Evolutionary conservation across 1,284 basidiomycete genomes (phyloP).

Genomic region (Apiotrichum brassicae): DNA sequence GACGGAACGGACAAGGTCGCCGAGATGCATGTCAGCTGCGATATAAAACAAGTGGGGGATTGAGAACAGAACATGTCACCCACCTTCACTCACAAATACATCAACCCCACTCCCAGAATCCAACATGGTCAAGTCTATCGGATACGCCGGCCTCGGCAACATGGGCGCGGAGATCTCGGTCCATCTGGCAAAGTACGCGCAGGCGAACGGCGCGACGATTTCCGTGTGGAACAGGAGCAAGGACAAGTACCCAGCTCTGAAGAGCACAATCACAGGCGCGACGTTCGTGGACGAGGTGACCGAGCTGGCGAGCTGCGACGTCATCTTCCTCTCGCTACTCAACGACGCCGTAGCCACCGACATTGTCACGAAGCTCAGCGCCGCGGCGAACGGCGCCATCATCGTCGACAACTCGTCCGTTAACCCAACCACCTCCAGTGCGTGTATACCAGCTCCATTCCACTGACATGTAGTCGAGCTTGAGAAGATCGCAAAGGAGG

Average conservation of each 20-base stretch:
- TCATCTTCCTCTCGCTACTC: constrained; percentile 26
- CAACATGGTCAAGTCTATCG: constrained; percentile 13
- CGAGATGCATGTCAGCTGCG: too few relatives aligned
- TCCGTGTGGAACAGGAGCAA: constrained; percentile 32
- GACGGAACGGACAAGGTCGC: too few relatives aligned
- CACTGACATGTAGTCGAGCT: constrained; percentile 24
- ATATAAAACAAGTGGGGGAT: too few relatives aligned
- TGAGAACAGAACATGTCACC: too few relatives aligned
- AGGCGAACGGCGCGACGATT: constrained; percentile 10
- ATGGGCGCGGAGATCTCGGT: constrained; percentile 30
- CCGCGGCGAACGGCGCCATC: constrained; percentile 12
- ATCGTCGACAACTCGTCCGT: constrained; percentile 34
- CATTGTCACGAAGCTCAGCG: constrained; percentile 17
- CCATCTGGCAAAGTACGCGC: constrained; percentile 25
- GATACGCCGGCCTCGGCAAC: constrained; percentile 33
- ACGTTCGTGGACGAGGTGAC: constrained; percentile 15
- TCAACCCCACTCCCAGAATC: background rate
- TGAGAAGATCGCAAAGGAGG: constrained; percentile 18
- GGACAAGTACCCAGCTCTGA: constrained; percentile 27
- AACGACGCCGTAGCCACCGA: constrained; percentile 31
- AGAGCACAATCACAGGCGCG: constrained; percentile 8
- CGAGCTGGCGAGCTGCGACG: constrained; percentile 20
- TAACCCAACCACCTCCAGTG: constrained; percentile 29
- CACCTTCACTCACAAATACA: too few relatives aligned
- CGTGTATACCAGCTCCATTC: constrained; percentile 4